Percentiles rank a stretch among this genome's conserved stretches.
These are phyloP conservation scores for Neopestalotiopsis clavispora DNA, from an alignment of 2,329 filamentous ascomycete species.

Conservation along the genomic window DNA sequence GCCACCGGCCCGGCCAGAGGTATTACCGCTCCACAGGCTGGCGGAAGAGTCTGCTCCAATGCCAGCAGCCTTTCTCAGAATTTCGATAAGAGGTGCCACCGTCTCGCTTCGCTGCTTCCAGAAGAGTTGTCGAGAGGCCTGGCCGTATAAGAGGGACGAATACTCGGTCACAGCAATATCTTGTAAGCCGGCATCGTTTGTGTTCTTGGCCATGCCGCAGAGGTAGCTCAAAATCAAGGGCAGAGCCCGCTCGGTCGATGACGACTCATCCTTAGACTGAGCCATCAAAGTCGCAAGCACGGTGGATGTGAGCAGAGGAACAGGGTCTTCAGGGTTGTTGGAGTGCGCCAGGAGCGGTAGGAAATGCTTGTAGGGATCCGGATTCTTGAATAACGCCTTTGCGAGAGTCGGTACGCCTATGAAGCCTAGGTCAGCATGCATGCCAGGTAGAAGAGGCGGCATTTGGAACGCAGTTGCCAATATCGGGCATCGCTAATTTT, in stretches of 20 bases:
- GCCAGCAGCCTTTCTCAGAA: slow-evolving; percentile 79
- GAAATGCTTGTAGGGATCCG: slow-evolving; percentile 82
- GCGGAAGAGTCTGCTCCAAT: slow-evolving; percentile 66
- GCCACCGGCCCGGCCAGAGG: slow-evolving; percentile 60
- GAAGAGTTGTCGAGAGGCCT: slow-evolving; percentile 78
- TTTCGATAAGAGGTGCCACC: slow-evolving; percentile 78
- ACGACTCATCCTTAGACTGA: slow-evolving; percentile 64
- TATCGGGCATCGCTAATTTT: neutral
- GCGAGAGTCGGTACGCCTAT: slow-evolving; percentile 81
- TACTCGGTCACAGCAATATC: slow-evolving; percentile 95
- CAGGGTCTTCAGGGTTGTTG: slow-evolving; percentile 75
- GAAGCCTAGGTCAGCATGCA: slow-evolving; percentile 20
- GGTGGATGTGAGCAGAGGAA: slow-evolving; percentile 87
- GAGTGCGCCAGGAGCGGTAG: slow-evolving; percentile 83
- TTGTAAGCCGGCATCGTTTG: slow-evolving; percentile 82
- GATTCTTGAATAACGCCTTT: slow-evolving; percentile 74
- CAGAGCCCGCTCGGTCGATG: slow-evolving; percentile 73
- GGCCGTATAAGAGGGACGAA: slow-evolving; percentile 80
- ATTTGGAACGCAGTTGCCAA: too few species aligned
- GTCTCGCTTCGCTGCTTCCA: slow-evolving; percentile 92
- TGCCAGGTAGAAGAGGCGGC: slow-evolving; percentile 1
- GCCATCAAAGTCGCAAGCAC: slow-evolving; percentile 82
- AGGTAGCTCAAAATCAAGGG: slow-evolving; percentile 86
- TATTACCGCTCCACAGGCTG: slow-evolving; percentile 64
- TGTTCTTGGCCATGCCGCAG: slow-evolving; percentile 79